Percentiles rank a stretch among this genome's conserved stretches.
phyloP scores from a whole-genome alignment of 2,329 filamentous ascomycete species.

The Alternaria brassicae region DNA sequence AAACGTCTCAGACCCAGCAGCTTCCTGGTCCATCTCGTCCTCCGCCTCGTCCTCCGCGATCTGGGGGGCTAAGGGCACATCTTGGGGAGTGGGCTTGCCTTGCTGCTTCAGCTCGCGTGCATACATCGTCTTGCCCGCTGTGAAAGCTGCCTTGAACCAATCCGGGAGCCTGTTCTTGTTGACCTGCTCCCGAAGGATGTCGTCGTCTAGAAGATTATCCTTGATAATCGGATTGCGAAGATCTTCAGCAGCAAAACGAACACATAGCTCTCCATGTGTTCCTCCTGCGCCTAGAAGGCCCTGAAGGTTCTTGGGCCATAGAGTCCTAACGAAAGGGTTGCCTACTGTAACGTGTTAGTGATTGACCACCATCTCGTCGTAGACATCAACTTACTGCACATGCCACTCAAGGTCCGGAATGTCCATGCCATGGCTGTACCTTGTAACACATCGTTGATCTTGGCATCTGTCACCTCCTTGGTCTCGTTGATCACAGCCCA shows the following conservation, averaged over 20 bases:
- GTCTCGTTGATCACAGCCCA: conserved; percentile 84
- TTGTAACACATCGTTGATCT: conserved; percentile 67
- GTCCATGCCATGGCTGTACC: conserved; percentile 73
- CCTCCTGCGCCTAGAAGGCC: conserved; percentile 54
- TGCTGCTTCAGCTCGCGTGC: conserved; percentile 30
- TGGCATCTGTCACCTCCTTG: conserved; percentile 72
- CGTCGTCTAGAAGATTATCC: conserved; percentile 77
- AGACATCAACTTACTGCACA: conserved; percentile 60
- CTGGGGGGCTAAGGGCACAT: not conserved
- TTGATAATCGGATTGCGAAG: conserved; percentile 71
- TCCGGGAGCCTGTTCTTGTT: conserved; percentile 72
- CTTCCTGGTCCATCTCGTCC: conserved; percentile 4
- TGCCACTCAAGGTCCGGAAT: conserved; percentile 67
- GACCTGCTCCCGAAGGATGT: conserved; percentile 68
- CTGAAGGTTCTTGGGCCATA: conserved; percentile 30
- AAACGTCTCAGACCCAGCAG: conserved; percentile 24
- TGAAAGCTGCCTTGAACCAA: conserved; percentile 65
- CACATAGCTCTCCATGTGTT: conserved; percentile 66
- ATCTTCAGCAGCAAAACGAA: conserved; percentile 60
- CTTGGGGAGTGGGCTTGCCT: conserved; percentile 3
- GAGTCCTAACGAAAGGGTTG: conserved; percentile 20
- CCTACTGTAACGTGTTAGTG: conserved; percentile 23
- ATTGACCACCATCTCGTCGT: not conserved
- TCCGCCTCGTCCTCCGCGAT: conserved; percentile 5
- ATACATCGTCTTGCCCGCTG: conserved; percentile 47